Evolutionary conservation across 768 basidiomycete genomes (phyloP), one percentile per base, ranked within the genome.

Genomic region (Rhodotorula toruloides): DNA sequence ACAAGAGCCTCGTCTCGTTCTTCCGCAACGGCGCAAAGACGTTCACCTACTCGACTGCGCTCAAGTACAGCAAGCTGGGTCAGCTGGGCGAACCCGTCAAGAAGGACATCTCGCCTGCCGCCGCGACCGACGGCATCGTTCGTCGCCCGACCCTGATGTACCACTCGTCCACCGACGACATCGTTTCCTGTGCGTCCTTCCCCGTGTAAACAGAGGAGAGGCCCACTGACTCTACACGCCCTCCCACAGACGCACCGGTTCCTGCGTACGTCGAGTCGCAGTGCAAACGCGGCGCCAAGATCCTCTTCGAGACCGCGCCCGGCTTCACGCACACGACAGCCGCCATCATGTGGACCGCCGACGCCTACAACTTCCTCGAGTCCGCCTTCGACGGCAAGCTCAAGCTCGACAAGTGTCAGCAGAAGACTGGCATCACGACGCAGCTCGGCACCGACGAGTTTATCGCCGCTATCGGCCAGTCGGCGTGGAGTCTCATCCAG

Each of bases 211-310:
- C n/a, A n/a, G n/a, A n/a, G n/a, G n/a, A n/a, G n/a, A n/a, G n/a
- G n/a, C n/a, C n/a, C n/a, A n/a, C n/a, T n/a, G n/a, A n/a, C n/a
- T n/a, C n/a, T n/a, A n/a, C n/a, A n/a, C n/a, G n/a, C n/a, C n/a
- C n/a, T n/a, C n/a, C n/a, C n/a, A n/a, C n/a, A n/a, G n/a, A 50
- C 48, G 37, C 48, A 21, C 58, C 58, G n/a, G 39, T 59, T 21
- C 47, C 37, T 27, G 37, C 37, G 5, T 59, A 59, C 39, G 37
- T 27, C 21, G 9, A 19, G 27, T 12, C 3, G 1, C 58, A 59
- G 39, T 59, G 58, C 48, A 29, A 13, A 12, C 36, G 48, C 12
- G 58, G 58, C 37, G 58, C 58, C 48, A 50, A 59, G n/a, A 42
- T 59, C 34, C 36, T 37, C n/a, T 48, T 59, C 39, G 3, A 4